A percentile compares a stretch with the other conserved stretches of the same genome.
These are phyloP conservation scores for Debaryomyces sp. DNA, from an alignment of 1,139 yeast genomes.

Conservation along the genomic window DNA sequence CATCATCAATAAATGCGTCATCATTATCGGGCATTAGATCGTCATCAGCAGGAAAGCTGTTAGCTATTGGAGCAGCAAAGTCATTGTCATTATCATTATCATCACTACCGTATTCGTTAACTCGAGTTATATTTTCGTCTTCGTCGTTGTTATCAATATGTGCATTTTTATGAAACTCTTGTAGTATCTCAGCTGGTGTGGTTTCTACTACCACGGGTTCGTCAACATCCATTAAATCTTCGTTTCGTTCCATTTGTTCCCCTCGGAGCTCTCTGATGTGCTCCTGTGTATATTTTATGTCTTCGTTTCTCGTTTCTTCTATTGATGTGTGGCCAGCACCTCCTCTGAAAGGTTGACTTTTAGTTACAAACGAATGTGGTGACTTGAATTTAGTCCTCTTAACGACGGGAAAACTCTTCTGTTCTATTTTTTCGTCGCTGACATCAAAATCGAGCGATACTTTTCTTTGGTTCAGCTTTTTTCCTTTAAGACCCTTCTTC, in stretches of 20 bases:
- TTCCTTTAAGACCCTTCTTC: conserved; percentile 19
- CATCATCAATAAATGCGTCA: conserved; percentile 22
- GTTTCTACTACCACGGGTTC: not conserved
- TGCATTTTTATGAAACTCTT: not conserved
- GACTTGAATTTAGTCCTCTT: not conserved
- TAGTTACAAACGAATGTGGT: not conserved
- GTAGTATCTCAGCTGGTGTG: not conserved
- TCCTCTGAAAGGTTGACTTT: not conserved
- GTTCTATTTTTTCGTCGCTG: conserved; percentile 10
- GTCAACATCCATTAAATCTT: not conserved
- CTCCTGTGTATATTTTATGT: not conserved
- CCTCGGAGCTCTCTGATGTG: not conserved
- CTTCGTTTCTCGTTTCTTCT: not conserved
- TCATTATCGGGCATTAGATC: conserved; percentile 18
- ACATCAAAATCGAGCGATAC: conserved; percentile 11
- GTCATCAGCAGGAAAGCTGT: conserved; percentile 9
- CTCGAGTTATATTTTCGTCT: conserved; percentile 4
- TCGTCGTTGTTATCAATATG: not conserved
- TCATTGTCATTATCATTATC: not conserved
- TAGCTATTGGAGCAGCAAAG: not conserved
- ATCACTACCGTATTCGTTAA: conserved; percentile 4
- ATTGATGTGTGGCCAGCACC: not conserved
- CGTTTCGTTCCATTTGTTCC: not conserved
- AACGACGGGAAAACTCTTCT: not conserved
- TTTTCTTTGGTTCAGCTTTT: conserved; percentile 8